These are phyloP conservation scores for Emergomyces orientalis DNA, from an alignment of 2,329 filamentous ascomycete species.

Conservation along the genomic window DNA sequence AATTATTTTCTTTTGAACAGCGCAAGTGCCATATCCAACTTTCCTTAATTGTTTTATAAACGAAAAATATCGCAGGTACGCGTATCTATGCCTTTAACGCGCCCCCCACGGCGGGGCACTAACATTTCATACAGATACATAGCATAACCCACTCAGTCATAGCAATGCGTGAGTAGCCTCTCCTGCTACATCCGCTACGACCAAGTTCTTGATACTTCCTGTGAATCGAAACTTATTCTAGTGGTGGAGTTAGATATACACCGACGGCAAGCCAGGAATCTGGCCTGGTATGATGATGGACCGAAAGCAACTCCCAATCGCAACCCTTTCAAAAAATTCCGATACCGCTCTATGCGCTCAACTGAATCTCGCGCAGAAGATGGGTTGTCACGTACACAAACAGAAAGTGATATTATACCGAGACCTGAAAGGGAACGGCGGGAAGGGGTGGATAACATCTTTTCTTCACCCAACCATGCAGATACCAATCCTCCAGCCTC, in stretches of 20 bases:
- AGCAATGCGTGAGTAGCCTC: background rate
- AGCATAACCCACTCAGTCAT: background rate
- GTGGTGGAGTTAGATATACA: conserved; percentile 29
- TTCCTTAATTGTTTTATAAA: background rate
- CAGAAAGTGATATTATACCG: conserved; percentile 19
- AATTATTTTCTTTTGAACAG: background rate
- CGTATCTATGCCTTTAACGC: background rate
- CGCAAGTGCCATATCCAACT: background rate
- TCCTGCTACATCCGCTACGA: background rate
- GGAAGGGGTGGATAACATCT: background rate
- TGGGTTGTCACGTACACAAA: conserved; percentile 18
- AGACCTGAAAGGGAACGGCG: background rate
- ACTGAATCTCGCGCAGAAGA: conserved; percentile 20
- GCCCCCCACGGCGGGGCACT: background rate
- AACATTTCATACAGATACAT: background rate
- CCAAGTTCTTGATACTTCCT: background rate
- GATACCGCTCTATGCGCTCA: conserved; percentile 22
- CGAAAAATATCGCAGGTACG: background rate
- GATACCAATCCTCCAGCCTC: background rate
- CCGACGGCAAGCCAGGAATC: conserved; percentile 28
- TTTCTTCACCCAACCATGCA: conserved; percentile 9
- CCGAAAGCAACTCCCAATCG: conserved; percentile 25
- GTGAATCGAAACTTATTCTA: background rate
- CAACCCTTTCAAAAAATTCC: conserved; percentile 37
- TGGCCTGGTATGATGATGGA: conserved; percentile 36